phyloP scores from a whole-genome alignment of 345 rosid genomes.

The Rhizophora apiculata region DNA sequence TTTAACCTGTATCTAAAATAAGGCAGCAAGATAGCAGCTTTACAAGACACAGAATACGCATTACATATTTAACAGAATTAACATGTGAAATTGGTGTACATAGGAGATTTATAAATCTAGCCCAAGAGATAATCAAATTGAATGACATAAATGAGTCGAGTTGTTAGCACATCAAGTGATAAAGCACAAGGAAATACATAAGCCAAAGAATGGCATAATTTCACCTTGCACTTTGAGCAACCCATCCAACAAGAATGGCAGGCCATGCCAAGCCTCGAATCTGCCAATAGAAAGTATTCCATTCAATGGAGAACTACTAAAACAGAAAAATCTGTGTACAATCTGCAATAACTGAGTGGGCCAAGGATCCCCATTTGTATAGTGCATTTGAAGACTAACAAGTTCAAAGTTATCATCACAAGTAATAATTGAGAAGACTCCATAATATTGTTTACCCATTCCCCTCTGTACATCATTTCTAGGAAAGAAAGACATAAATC shows the following conservation, averaged over 20 bases:
- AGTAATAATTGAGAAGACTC: not conserved
- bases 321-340: not conserved
- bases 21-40: not conserved
- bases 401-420: not conserved
- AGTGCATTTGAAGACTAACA: not conserved
- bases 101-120: not conserved
- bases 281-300: constrained; percentile 29
- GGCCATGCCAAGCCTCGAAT: constrained; percentile 97
- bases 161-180: not conserved
- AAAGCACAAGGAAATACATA: not conserved
- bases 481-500: not conserved
- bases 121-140: not conserved
- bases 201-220: not conserved
- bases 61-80: not conserved
- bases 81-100: not conserved
- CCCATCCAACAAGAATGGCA: constrained; percentile 81
- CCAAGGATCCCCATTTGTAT: not conserved
- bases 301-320: not conserved
- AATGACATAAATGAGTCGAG: not conserved
- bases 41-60: not conserved
- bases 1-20: too few relatives aligned
- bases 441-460: not conserved
- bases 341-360: not conserved
- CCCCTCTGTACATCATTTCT: not conserved
- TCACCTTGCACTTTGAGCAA: constrained; percentile 97